phyloP scores from a whole-genome alignment of 2,329 filamentous ascomycete species.

The Triangularia verruculosa region DNA sequence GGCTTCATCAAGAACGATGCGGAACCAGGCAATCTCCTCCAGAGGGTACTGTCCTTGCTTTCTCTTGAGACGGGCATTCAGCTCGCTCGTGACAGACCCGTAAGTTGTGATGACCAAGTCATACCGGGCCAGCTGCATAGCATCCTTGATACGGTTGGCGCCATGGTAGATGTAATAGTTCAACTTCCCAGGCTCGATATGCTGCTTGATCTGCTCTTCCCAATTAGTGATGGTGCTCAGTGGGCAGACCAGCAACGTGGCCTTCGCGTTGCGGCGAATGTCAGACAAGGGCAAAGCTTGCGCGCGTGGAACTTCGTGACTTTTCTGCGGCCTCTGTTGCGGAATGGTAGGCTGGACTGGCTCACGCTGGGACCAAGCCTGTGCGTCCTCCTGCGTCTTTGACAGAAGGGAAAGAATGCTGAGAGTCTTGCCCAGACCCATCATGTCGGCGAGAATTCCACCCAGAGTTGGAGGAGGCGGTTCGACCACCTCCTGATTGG shows the following conservation, averaged over 20 bases:
- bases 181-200: slow-evolving; percentile 64
- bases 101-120: slow-evolving; percentile 94
- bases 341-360: slow-evolving; percentile 49
- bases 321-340: slow-evolving; percentile 34
- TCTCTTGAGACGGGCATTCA: slow-evolving; percentile 59
- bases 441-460: slow-evolving; percentile 79
- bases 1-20: slow-evolving; percentile 90
- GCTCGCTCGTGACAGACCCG: slow-evolving; percentile 78
- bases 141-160: slow-evolving; percentile 66
- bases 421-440: slow-evolving; percentile 84
- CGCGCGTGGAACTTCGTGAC: slow-evolving; percentile 41
- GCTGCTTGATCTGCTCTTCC: slow-evolving; percentile 86
- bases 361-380: slow-evolving; percentile 54
- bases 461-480: slow-evolving; percentile 66
- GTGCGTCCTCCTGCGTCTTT: slow-evolving; percentile 60
- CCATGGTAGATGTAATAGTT: slow-evolving; percentile 87
- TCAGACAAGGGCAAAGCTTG: slow-evolving; percentile 47
- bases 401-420: slow-evolving; percentile 79
- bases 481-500: slow-evolving; percentile 59
- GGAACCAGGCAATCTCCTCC: slow-evolving; percentile 82
- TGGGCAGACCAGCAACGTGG: slow-evolving; percentile 84
- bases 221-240: slow-evolving; percentile 91
- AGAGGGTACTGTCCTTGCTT: slow-evolving; percentile 64
- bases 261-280: slow-evolving; percentile 66
- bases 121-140: slow-evolving; percentile 64